Evolutionary conservation across 805 yeast genomes (phyloP).

Genomic region (Tetrapisispora pingtungensis): DNA sequence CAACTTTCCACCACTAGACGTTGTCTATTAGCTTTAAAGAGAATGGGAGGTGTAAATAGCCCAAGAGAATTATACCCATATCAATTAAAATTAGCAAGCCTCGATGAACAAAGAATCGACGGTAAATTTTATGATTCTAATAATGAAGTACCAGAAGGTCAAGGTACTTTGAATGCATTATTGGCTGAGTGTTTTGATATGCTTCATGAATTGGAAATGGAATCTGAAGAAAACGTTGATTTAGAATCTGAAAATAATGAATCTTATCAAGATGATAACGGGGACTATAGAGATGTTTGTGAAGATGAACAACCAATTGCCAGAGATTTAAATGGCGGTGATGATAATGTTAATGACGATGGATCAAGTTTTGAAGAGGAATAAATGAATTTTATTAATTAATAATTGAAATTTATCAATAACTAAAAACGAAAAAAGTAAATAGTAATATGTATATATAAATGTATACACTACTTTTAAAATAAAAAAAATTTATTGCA

Average conservation of each 20-base stretch:
- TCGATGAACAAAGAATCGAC: constrained; percentile 78
- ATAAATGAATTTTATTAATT: background rate
- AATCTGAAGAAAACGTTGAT: constrained; percentile 42
- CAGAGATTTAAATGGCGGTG: background rate
- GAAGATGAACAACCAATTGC: constrained; percentile 3
- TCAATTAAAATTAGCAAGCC: constrained; percentile 83
- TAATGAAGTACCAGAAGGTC: constrained; percentile 93
- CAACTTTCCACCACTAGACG: constrained; percentile 86
- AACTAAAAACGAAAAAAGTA: background rate
- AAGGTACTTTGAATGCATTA: constrained; percentile 85
- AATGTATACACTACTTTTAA: background rate
- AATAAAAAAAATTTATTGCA: no score
- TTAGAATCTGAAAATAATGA: background rate
- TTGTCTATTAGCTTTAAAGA: constrained; percentile 78
- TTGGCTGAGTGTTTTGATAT: constrained; percentile 93
- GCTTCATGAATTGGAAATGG: constrained; percentile 80
- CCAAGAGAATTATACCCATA: constrained; percentile 90
- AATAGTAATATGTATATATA: background rate
- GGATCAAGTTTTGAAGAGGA: background rate
- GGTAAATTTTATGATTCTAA: constrained; percentile 81
- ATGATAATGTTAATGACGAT: background rate
- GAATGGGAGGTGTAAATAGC: constrained; percentile 85
- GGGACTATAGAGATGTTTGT: background rate
- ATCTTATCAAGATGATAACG: background rate
- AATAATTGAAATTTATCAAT: background rate